These are phyloP conservation scores for Hyaloscypha hepaticicola DNA, from an alignment of 495 filamentous ascomycete species.

Conservation along the genomic window DNA sequence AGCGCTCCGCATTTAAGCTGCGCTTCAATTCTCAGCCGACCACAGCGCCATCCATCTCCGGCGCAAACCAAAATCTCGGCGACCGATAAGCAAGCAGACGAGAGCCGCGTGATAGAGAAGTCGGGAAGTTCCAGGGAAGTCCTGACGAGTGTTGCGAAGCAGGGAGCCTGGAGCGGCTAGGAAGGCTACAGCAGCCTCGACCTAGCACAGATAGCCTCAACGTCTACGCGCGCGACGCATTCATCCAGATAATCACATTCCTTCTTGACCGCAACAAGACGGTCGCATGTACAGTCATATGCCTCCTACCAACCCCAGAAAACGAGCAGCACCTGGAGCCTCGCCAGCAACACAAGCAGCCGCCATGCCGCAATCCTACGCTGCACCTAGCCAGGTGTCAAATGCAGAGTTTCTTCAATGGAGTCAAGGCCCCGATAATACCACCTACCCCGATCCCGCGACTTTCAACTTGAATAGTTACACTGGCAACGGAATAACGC, in stretches of 20 bases:
- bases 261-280: conserved; percentile 19
- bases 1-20: conserved; percentile 19
- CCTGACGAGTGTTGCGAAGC: background rate
- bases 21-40: background rate
- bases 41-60: conserved; percentile 19
- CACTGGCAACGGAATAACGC: conserved; percentile 36
- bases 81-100: conserved; percentile 14
- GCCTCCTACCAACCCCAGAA: conserved; percentile 56
- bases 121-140: background rate
- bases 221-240: conserved; percentile 5
- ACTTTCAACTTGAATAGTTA: conserved; percentile 36
- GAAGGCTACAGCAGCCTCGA: conserved; percentile 34
- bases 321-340: conserved; percentile 72
- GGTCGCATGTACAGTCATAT: conserved; percentile 24
- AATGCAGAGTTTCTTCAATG: conserved; percentile 58
- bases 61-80: conserved; percentile 24
- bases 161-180: conserved; percentile 20
- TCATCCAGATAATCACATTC: background rate
- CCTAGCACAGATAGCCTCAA: conserved; percentile 6
- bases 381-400: conserved; percentile 43
- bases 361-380: conserved; percentile 26
- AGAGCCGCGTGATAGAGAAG: conserved; percentile 7
- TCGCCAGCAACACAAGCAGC: conserved; percentile 41
- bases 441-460: conserved; percentile 32
- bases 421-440: conserved; percentile 45